Evolutionary conservation across 768 basidiomycete species (phyloP).

Genomic region (Tulasnella sp.): DNA sequence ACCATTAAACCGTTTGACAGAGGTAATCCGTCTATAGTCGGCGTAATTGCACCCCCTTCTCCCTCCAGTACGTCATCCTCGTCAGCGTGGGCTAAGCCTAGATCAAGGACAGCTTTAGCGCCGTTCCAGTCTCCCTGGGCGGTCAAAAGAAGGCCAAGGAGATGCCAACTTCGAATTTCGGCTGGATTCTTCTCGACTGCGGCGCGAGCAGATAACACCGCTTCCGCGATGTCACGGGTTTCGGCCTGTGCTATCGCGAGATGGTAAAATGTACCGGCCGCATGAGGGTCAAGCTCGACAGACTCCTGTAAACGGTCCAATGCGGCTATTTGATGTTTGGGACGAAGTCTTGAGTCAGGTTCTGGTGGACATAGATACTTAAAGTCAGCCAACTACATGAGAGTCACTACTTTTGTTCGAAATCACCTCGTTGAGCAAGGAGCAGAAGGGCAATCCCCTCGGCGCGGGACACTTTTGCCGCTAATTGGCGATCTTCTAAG

Average conservation of each 20-base stretch:
- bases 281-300: constrained; percentile 21
- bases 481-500: constrained; percentile 14
- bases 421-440: constrained; percentile 55
- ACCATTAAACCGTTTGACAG: not conserved
- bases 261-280: constrained; percentile 48
- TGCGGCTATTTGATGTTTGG: constrained; percentile 39
- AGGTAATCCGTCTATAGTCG: not conserved
- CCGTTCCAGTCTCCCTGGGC: constrained; percentile 69
- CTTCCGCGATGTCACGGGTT: constrained; percentile 53
- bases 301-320: constrained; percentile 24
- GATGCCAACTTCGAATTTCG: constrained; percentile 76
- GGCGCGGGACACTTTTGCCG: constrained; percentile 24
- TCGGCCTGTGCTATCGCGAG: constrained; percentile 68
- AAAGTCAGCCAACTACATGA: not conserved
- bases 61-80: constrained; percentile 12
- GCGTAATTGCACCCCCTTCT: not conserved
- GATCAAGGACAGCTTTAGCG: constrained; percentile 63
- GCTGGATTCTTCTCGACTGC: constrained; percentile 57
- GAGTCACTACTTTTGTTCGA: not conserved
- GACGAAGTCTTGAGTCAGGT: constrained; percentile 50
- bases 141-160: constrained; percentile 72
- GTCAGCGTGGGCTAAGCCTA: constrained; percentile 58
- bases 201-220: constrained; percentile 50
- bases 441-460: constrained; percentile 57
- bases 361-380: constrained; percentile 32